Evolutionary conservation across 345 rosid species (phyloP).

Genomic region (Eucalyptus virginea): DNA sequence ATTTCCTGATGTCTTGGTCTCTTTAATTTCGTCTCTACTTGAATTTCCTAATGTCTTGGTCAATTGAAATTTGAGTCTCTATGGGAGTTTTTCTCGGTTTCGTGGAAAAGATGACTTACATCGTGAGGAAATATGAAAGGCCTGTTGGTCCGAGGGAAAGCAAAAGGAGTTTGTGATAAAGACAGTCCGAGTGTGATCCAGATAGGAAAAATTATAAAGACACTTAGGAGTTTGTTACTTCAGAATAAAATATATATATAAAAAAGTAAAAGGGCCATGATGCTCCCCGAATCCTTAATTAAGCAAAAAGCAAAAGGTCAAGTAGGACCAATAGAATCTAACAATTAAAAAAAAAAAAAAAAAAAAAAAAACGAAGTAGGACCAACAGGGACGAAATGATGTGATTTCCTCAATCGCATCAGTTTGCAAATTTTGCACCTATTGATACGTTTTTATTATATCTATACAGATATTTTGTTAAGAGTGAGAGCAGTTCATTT

Average conservation of each 20-base stretch:
- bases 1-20: not conserved
- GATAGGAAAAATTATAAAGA: not conserved
- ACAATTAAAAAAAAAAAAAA: not conserved
- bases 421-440: not conserved
- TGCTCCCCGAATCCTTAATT: not conserved
- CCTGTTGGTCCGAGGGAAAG: not conserved
- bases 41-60: not conserved
- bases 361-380: not conserved
- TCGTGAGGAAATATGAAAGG: not conserved
- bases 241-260: too few species aligned
- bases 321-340: not conserved
- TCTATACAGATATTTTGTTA: too few species aligned
- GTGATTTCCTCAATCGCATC: not conserved
- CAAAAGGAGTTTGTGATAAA: not conserved
- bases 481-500: not conserved
- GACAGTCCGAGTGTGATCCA: too few species aligned
- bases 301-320: not conserved
- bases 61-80: not conserved
- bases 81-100: not conserved
- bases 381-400: not conserved
- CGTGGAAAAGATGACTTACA: not conserved
- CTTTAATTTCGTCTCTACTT: not conserved
- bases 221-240: not conserved
- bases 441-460: not conserved
- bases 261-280: not conserved